These are phyloP conservation scores for Cladosporium colombiae DNA, from an alignment of 2,329 filamentous ascomycete species.

Conservation along the genomic window DNA sequence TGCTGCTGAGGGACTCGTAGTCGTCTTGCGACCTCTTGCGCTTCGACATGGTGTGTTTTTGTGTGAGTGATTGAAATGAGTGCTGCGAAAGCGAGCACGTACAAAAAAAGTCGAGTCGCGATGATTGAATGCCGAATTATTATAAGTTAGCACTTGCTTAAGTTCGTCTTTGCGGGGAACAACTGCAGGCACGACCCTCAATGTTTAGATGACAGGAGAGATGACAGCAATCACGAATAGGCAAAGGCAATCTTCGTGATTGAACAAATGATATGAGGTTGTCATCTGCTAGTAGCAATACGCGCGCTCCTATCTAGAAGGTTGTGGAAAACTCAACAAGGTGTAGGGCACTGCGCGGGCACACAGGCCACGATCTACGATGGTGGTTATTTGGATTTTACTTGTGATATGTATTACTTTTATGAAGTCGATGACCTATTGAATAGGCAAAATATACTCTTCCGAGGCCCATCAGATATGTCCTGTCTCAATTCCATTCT, in stretches of 20 bases:
- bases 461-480: background rate
- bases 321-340: background rate
- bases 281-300: no score
- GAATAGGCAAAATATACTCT: background rate
- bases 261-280: no score
- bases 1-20: constrained; percentile 27
- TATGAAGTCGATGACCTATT: background rate
- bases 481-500: background rate
- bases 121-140: background rate
- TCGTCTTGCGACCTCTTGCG: constrained; percentile 35
- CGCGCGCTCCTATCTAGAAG: no score
- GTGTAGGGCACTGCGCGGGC: no score
- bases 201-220: background rate
- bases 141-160: background rate
- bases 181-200: background rate
- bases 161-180: background rate
- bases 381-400: background rate
- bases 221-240: background rate
- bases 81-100: background rate
- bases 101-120: background rate
- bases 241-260: no score
- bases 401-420: background rate
- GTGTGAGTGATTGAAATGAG: background rate
- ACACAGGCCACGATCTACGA: background rate
- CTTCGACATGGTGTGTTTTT: constrained; percentile 25